Conservation (phyloP, 31 red algal species). For the Odonthalia washingtoniensis region DNA sequence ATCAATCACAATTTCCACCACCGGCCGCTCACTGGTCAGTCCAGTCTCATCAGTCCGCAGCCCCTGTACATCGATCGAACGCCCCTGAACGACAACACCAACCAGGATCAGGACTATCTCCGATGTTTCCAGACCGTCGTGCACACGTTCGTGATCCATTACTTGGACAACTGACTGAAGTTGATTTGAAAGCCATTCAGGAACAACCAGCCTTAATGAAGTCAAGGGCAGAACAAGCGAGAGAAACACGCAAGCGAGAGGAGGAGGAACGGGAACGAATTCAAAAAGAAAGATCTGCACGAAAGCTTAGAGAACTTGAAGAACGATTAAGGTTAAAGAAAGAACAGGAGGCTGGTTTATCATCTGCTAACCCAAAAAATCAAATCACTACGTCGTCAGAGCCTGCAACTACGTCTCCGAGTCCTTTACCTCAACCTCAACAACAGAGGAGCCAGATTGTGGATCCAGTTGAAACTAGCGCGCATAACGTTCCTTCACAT, state of each 20-base stretch:
- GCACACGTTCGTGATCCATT: neutral
- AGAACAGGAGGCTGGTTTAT: slow-evolving; percentile 3
- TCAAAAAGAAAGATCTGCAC: slow-evolving; percentile 59
- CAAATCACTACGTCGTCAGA: too few relatives aligned
- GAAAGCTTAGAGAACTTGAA: slow-evolving; percentile 68
- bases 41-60: slow-evolving; percentile 29
- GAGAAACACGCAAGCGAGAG: slow-evolving; percentile 50
- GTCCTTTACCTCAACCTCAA: too few relatives aligned
- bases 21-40: slow-evolving; percentile 61
- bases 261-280: slow-evolving; percentile 59
- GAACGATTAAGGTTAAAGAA: slow-evolving; percentile 58
- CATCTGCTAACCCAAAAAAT: neutral
- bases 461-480: too few relatives aligned
- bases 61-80: neutral
- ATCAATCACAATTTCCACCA: slow-evolving; percentile 44
- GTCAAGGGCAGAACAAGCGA: slow-evolving; percentile 66
- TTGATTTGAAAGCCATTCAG: slow-evolving; percentile 55
- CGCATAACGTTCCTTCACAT: too few relatives aligned
- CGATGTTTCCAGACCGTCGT: neutral
- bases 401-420: too few relatives aligned
- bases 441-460: too few relatives aligned
- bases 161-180: neutral
- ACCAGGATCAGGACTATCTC: neutral
- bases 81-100: neutral
- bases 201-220: slow-evolving; percentile 71